Conservation (phyloP, 2,329 filamentous ascomycete species). For the Cylindrodendrum hubeiense region DNA sequence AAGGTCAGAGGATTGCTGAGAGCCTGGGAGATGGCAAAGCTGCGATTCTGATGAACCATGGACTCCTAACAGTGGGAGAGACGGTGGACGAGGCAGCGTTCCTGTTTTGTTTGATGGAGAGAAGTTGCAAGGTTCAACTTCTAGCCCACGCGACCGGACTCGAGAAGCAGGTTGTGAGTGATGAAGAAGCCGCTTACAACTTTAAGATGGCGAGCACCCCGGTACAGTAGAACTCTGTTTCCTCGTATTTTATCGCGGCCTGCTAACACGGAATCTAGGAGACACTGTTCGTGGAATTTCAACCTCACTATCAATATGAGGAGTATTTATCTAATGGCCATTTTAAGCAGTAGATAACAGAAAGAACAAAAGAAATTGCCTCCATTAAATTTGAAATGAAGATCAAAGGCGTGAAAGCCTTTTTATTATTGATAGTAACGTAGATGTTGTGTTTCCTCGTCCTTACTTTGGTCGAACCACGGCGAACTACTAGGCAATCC, state of each 20-base stretch:
- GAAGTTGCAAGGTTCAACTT: slow-evolving; percentile 41
- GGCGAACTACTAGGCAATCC: no score
- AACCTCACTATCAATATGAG: slow-evolving; percentile 12
- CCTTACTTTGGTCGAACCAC: no score
- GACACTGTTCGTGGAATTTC: slow-evolving; percentile 7
- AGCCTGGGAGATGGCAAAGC: slow-evolving; percentile 66
- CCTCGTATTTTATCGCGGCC: no score
- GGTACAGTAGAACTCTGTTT: not conserved
- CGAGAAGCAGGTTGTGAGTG: slow-evolving; percentile 3
- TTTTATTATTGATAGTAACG: no score
- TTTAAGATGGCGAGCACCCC: slow-evolving; percentile 12
- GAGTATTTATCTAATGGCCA: not conserved
- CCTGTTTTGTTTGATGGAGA: slow-evolving; percentile 55
- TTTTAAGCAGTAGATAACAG: slow-evolving; percentile 3
- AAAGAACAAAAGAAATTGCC: no score
- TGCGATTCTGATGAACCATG: slow-evolving; percentile 72
- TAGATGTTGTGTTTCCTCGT: no score
- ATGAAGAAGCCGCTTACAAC: slow-evolving; percentile 20
- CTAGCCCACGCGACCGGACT: slow-evolving; percentile 1
- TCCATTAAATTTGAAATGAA: no score
- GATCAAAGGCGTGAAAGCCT: no score
- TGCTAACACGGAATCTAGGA: not conserved
- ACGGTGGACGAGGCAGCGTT: slow-evolving; percentile 76
- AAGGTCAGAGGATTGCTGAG: slow-evolving; percentile 66
- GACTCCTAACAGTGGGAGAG: slow-evolving; percentile 69